These are phyloP conservation scores for Colletotrichum sp. DNA, from an alignment of 2,329 filamentous ascomycete genomes.

Conservation along the genomic window DNA sequence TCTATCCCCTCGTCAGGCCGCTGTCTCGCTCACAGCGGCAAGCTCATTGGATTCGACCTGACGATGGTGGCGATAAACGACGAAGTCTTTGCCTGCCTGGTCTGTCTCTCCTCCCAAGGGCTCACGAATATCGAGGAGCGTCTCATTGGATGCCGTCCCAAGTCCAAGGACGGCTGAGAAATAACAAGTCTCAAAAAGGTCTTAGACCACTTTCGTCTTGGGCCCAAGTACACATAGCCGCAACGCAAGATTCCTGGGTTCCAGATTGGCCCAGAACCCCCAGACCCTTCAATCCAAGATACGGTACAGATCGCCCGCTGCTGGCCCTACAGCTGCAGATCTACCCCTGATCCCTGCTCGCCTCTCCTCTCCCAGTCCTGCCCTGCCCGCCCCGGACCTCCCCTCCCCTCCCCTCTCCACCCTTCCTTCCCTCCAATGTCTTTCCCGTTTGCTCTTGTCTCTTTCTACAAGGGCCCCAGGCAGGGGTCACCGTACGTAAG, in stretches of 20 bases:
- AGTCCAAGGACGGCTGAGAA: background rate
- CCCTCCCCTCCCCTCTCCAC: background rate
- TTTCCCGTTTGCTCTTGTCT: background rate
- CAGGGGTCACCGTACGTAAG: background rate
- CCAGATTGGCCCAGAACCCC: background rate
- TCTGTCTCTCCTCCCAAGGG: background rate
- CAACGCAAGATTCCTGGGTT: background rate
- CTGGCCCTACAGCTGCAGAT: background rate
- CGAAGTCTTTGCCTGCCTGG: background rate
- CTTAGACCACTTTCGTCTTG: background rate
- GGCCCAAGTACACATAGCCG: background rate
- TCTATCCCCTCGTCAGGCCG: background rate
- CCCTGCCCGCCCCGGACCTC: background rate
- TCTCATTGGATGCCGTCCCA: background rate
- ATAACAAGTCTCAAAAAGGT: background rate
- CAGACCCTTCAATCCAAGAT: background rate
- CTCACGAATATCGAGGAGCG: background rate
- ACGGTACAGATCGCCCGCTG: conserved; percentile 3
- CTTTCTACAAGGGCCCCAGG: background rate
- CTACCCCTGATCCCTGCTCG: background rate
- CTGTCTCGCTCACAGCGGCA: background rate
- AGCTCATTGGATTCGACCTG: background rate
- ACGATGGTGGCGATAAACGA: background rate
- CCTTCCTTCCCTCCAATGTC: background rate
- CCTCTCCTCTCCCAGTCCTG: background rate